phyloP scores from a whole-genome alignment of 345 rosid species.

The Lenwebbia sp. region DNA sequence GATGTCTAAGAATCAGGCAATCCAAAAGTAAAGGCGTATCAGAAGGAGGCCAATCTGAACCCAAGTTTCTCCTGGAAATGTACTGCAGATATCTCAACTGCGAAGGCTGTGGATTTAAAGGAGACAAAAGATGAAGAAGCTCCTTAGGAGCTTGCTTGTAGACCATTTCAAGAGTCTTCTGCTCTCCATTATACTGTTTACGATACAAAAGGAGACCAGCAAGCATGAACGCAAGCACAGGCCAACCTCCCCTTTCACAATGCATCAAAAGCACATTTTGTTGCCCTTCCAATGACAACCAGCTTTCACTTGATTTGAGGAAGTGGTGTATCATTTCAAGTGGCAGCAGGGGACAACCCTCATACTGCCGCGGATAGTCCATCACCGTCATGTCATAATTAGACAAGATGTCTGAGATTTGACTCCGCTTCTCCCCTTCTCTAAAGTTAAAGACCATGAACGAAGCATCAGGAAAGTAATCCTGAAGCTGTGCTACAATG shows the following conservation, averaged over 20 bases:
- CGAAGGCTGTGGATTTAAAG: constrained; percentile 88
- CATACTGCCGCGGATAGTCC: constrained; percentile 96
- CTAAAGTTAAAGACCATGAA: constrained; percentile 97
- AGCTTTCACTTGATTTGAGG: constrained; percentile 87
- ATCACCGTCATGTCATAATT: constrained; percentile 94
- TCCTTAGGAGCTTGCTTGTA: constrained; percentile 97
- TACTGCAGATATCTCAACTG: constrained; percentile 96
- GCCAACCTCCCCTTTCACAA: constrained; percentile 97
- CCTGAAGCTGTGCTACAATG: constrained; percentile 92
- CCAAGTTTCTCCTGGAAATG: constrained; percentile 81
- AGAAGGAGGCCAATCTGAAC: constrained; percentile 94
- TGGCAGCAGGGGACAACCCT: constrained; percentile 78
- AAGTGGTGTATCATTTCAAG: constrained; percentile 94
- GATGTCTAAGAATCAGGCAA: constrained; percentile 72
- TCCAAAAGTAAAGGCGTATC: constrained; percentile 83
- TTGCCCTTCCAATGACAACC: constrained; percentile 88
- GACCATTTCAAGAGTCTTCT: constrained; percentile 95
- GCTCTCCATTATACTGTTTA: constrained; percentile 87
- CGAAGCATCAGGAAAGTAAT: constrained; percentile 87
- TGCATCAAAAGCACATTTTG: constrained; percentile 93
- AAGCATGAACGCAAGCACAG: constrained; percentile 93
- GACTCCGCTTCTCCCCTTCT: constrained; percentile 92
- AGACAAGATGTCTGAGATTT: constrained; percentile 72
- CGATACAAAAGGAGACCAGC: constrained; percentile 82
- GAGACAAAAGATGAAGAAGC: constrained; percentile 69